A percentile compares a stretch with the other conserved stretches of the same genome.
Evolutionary conservation across 1,139 yeast genomes (phyloP).

Genomic region (Yamadazyma blattariae): DNA sequence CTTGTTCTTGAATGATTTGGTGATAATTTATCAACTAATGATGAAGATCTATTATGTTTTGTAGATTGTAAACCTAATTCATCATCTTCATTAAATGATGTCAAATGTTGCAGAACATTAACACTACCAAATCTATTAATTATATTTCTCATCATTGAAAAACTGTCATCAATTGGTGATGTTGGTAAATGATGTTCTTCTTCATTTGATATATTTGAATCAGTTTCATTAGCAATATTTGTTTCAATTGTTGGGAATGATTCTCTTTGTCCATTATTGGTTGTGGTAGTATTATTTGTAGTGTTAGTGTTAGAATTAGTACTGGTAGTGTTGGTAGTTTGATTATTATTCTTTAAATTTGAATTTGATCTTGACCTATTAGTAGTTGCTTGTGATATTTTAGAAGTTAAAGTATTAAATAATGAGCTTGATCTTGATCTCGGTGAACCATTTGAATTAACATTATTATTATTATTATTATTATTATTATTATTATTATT

Average conservation of each 20-base stretch:
- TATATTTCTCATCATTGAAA: slow-evolving; percentile 34
- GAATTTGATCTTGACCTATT: slow-evolving; percentile 29
- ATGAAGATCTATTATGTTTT: slow-evolving; percentile 22
- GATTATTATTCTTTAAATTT: slow-evolving; percentile 20
- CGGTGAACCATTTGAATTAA: slow-evolving; percentile 1
- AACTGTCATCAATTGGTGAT: slow-evolving; percentile 6
- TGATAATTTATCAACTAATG: slow-evolving; percentile 29
- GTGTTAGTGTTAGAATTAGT: too few relatives aligned
- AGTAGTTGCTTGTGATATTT: slow-evolving; percentile 23
- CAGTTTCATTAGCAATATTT: not conserved
- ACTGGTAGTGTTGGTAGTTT: too few relatives aligned
- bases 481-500: not conserved
- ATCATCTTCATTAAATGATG: slow-evolving; percentile 10
- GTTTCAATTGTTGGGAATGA: slow-evolving; percentile 24
- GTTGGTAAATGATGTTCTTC: slow-evolving; percentile 5
- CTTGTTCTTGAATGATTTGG: slow-evolving; percentile 37
- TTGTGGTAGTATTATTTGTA: too few relatives aligned
- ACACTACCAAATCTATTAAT: slow-evolving; percentile 32
- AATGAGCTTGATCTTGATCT: slow-evolving; percentile 41
- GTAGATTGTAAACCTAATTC: slow-evolving; percentile 12
- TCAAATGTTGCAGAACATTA: slow-evolving; percentile 18
- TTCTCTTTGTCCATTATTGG: too few relatives aligned
- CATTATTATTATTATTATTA: not conserved
- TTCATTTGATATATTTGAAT: not conserved
- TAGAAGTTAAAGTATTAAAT: slow-evolving; percentile 33